Evolutionary conservation across 2,329 filamentous ascomycete genomes (phyloP).

Genomic region (Ilyonectria mors-panacis): DNA sequence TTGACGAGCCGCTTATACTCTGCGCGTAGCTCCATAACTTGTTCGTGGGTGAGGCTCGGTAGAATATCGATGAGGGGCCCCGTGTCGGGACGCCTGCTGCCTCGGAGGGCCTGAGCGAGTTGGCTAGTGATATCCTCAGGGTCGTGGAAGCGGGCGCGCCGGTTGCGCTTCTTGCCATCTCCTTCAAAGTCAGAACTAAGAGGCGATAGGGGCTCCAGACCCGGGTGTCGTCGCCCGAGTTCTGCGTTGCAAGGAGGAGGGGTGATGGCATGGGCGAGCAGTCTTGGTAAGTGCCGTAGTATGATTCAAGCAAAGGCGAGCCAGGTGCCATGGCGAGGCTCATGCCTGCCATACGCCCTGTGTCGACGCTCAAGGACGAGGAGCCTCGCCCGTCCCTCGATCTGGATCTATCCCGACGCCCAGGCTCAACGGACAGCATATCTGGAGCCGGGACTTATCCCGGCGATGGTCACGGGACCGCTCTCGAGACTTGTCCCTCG

Average conservation of each 20-base stretch:
- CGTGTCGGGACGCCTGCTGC: slow-evolving; percentile 76
- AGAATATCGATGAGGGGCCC: slow-evolving; percentile 86
- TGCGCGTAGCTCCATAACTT: slow-evolving; percentile 86
- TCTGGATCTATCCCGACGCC: slow-evolving; percentile 39
- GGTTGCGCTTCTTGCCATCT: slow-evolving; percentile 62
- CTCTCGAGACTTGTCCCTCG: slow-evolving; percentile 40
- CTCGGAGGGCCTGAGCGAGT: slow-evolving; percentile 82
- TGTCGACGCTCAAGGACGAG: slow-evolving; percentile 66
- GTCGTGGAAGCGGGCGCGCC: slow-evolving; percentile 87
- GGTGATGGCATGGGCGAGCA: slow-evolving; percentile 96
- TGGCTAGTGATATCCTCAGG: slow-evolving; percentile 82
- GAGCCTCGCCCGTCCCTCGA: slow-evolving; percentile 40
- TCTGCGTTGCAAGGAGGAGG: slow-evolving; percentile 68
- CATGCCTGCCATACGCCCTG: slow-evolving; percentile 56
- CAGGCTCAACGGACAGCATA: slow-evolving; percentile 33
- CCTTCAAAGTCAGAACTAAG: slow-evolving; percentile 62
- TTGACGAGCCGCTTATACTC: slow-evolving; percentile 95
- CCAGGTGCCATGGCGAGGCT: slow-evolving; percentile 75
- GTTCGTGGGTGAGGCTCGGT: slow-evolving; percentile 86
- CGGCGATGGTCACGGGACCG: slow-evolving; percentile 39
- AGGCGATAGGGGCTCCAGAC: slow-evolving; percentile 68
- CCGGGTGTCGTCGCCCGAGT: slow-evolving; percentile 64
- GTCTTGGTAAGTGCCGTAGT: slow-evolving; percentile 93
- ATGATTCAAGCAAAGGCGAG: slow-evolving; percentile 91
- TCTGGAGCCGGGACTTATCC: slow-evolving; percentile 43